Evolutionary conservation across 495 filamentous ascomycete species (phyloP), one percentile per base, ranked within the genome.

Genomic region (Aspergillus taichungensis): DNA sequence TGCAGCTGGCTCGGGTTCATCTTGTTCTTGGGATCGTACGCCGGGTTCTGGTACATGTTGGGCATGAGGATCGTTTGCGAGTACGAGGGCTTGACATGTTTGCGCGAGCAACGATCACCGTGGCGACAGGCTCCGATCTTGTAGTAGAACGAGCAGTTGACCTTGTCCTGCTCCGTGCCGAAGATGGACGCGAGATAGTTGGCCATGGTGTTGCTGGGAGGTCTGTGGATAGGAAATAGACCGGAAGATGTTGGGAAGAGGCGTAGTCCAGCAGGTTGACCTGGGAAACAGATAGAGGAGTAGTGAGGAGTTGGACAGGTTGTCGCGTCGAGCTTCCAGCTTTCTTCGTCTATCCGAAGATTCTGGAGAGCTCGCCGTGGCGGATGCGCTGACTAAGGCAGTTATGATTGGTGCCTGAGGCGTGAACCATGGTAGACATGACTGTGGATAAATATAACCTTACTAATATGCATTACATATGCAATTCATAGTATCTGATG

Each of bases 141-240:
- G 82, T 94, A 94, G 76, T 87, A 87, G 74, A 88, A 88, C 37
- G 76, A 81, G 68, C 83, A 85, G 66, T 85, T 85, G 65, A 75
- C 84, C 64, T 97, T 98, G 81, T 98, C 92, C 65, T 96, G 94
- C 74, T 98, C 94, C 6, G 92, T 98, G 58, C 92, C 92, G 79
- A 98, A 98, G 72, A 98, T 98, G 59, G 88, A 94, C 63, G 92
- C 92, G 64, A 98, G 88, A 62, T 97, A 98, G 79, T 95, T 96
- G 63, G 91, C 91, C 78, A 84, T 84, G 62, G 39, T 71, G 63
- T 31, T 34, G 10, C n/a, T 29, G 29, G 18, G 13, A 14, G 14
- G 32, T 7, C n/a, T 10, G 3, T 3, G 14, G 13, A 32, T 6
- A n/a, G 38, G 14, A 33, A 18, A 41, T 30, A 12, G 13, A 24